Evolutionary conservation across 192 early-diverging fungal species (phyloP).

Genomic region (Backusella parvicylindrica): DNA sequence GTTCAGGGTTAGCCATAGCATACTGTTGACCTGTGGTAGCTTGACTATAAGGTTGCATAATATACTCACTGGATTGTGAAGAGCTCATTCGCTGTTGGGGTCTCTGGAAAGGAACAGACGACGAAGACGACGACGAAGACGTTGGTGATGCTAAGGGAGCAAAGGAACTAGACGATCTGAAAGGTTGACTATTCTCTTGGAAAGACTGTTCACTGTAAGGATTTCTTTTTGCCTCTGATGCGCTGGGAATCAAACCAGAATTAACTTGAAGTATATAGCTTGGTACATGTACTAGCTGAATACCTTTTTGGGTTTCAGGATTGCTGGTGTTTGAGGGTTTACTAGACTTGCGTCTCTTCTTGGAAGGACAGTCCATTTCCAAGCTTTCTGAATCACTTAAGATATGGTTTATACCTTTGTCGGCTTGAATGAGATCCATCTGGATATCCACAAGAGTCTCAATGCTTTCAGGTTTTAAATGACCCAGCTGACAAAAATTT

Average conservation of each 20-base stretch:
- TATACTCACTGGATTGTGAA: background rate
- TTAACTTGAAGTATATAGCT: slow-evolving; percentile 16
- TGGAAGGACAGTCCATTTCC: background rate
- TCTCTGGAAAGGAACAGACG: slow-evolving; percentile 1
- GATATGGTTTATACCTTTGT: background rate
- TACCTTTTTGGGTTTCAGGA: slow-evolving; percentile 11
- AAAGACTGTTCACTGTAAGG: background rate
- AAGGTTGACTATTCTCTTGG: slow-evolving; percentile 1
- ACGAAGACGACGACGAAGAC: slow-evolving; percentile 2
- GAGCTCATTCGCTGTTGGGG: background rate
- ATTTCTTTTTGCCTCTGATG: background rate
- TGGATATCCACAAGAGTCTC: slow-evolving; percentile 15
- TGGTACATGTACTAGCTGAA: slow-evolving; percentile 20
- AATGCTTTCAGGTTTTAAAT: slow-evolving; percentile 16
- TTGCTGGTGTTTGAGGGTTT: background rate
- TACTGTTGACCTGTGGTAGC: background rate
- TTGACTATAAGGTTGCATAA: background rate
- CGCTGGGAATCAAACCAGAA: background rate
- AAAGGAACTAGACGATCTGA: background rate
- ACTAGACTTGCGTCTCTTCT: background rate
- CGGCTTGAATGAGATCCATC: slow-evolving; percentile 8
- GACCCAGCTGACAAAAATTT: slow-evolving; percentile 19
- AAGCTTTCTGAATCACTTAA: background rate
- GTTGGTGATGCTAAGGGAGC: slow-evolving; percentile 15
- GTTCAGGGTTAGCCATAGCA: background rate